These are phyloP conservation scores for Apiospora aurea DNA, from an alignment of 2,329 filamentous ascomycete species.

Conservation along the genomic window DNA sequence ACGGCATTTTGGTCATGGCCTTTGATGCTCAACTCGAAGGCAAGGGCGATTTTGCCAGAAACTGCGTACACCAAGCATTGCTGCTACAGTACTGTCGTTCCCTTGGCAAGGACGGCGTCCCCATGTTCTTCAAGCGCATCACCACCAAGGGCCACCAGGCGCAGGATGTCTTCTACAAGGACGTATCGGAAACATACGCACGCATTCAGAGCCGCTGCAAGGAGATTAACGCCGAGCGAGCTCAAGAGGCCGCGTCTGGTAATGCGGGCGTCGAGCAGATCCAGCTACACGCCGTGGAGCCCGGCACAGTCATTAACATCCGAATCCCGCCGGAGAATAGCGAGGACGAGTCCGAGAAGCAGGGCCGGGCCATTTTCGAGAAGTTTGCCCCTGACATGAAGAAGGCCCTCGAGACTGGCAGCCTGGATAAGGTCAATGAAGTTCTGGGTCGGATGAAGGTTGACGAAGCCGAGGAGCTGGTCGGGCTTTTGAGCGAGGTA, in stretches of 20 bases:
- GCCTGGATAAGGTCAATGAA: conserved; percentile 85
- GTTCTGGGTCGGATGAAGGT: conserved; percentile 89
- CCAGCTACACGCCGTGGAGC: conserved; percentile 94
- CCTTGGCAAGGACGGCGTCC: conserved; percentile 85
- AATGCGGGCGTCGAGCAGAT: conserved; percentile 85
- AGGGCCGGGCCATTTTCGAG: conserved; percentile 80
- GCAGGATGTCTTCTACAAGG: conserved; percentile 87
- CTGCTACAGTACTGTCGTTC: conserved; percentile 94
- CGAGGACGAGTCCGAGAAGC: conserved; percentile 68
- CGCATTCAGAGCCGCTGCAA: conserved; percentile 79
- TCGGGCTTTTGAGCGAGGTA: conserved; percentile 78
- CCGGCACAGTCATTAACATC: conserved; percentile 90
- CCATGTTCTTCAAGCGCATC: conserved; percentile 95
- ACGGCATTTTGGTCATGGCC: conserved; percentile 88
- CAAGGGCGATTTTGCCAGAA: conserved; percentile 77
- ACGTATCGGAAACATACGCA: conserved; percentile 87
- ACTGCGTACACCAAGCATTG: conserved; percentile 92
- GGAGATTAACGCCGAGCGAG: conserved; percentile 69
- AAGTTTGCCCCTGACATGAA: conserved; percentile 82
- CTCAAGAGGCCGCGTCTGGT: conserved; percentile 54
- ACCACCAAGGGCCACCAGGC: conserved; percentile 90
- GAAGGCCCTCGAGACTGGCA: conserved; percentile 85
- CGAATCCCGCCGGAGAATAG: conserved; percentile 75
- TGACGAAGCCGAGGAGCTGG: conserved; percentile 84
- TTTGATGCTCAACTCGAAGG: conserved; percentile 86